A percentile compares a stretch with the other conserved stretches of the same genome.
Evolutionary conservation across 2,329 filamentous ascomycete genomes (phyloP).

Genomic region (Nothophaeocryptopus gaeumannii): DNA sequence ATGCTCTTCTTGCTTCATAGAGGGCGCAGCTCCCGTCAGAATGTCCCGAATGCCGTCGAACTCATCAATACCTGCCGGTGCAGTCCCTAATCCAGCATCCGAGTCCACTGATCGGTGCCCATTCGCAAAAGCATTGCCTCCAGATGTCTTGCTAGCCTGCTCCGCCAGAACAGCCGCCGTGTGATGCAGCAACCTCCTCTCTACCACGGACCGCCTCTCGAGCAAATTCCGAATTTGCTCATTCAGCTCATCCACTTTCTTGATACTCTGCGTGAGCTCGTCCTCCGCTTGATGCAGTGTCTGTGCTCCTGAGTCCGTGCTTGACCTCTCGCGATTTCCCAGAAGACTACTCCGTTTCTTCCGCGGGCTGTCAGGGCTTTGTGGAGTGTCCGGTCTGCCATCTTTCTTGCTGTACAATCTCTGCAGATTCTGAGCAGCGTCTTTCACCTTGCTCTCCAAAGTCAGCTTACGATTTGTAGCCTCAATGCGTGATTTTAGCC

Average conservation of each 20-base stretch:
- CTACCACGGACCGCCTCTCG: slow-evolving; percentile 69
- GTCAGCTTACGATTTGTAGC: slow-evolving; percentile 77
- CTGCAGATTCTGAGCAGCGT: slow-evolving; percentile 84
- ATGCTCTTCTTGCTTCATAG: slow-evolving; percentile 20
- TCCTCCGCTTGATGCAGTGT: slow-evolving; percentile 60
- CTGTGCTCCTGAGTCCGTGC: slow-evolving; percentile 46
- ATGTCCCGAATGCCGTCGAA: slow-evolving; percentile 50
- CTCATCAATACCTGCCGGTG: slow-evolving; percentile 43
- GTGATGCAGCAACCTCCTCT: slow-evolving; percentile 77
- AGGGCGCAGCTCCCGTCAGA: slow-evolving; percentile 24
- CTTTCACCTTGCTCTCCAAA: slow-evolving; percentile 89
- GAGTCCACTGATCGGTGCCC: slow-evolving; percentile 20
- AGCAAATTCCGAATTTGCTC: slow-evolving; percentile 77
- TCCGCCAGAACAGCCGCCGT: slow-evolving; percentile 89
- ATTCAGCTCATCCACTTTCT: slow-evolving; percentile 81
- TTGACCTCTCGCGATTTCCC: slow-evolving; percentile 23
- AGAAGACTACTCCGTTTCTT: slow-evolving; percentile 52
- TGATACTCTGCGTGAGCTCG: slow-evolving; percentile 70
- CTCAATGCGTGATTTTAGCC: slow-evolving; percentile 73
- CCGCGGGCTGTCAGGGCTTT: slow-evolving; percentile 48
- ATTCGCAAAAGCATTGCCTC: slow-evolving; percentile 13
- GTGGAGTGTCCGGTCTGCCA: slow-evolving; percentile 42
- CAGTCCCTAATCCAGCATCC: slow-evolving; percentile 26
- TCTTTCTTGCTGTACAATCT: slow-evolving; percentile 68
- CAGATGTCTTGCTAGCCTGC: slow-evolving; percentile 47